Evolutionary conservation across 306 rosid species (phyloP).

Genomic region (Alnus glutinosa): DNA sequence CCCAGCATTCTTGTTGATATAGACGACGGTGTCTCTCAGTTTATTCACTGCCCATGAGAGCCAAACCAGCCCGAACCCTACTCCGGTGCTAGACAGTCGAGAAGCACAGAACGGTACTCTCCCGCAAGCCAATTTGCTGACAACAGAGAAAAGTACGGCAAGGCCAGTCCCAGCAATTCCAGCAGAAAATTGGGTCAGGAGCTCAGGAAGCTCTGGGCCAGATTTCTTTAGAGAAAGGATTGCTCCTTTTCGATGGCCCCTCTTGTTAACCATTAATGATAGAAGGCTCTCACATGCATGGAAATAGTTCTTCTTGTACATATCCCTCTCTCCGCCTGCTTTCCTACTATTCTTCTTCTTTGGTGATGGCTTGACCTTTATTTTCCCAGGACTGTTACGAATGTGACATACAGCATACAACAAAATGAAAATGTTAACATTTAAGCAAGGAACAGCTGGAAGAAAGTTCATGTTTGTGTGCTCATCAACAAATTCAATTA

Average conservation of each 20-base stretch:
- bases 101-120: constrained; percentile 58
- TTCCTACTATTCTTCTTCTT: constrained; percentile 57
- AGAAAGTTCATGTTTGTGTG: background rate
- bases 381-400: constrained; percentile 67
- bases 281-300: constrained; percentile 85
- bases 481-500: background rate
- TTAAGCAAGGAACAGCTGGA: constrained; percentile 13
- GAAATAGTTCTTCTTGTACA: constrained; percentile 63
- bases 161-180: constrained; percentile 85
- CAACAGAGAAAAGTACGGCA: constrained; percentile 67
- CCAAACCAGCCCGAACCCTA: constrained; percentile 81
- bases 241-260: constrained; percentile 42
- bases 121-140: constrained; percentile 55
- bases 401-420: constrained; percentile 12
- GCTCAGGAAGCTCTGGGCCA: constrained; percentile 77
- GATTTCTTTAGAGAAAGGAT: constrained; percentile 62
- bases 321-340: constrained; percentile 57
- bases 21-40: constrained; percentile 56
- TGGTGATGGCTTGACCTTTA: constrained; percentile 53
- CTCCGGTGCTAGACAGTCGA: constrained; percentile 51
- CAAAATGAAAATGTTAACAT: constrained; percentile 13
- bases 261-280: constrained; percentile 60
- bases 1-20: constrained; percentile 52
- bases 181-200: constrained; percentile 69
- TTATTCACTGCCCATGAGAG: constrained; percentile 71